Conservation (phyloP, 768 basidiomycete species). For the Chalciporus piperatus region DNA sequence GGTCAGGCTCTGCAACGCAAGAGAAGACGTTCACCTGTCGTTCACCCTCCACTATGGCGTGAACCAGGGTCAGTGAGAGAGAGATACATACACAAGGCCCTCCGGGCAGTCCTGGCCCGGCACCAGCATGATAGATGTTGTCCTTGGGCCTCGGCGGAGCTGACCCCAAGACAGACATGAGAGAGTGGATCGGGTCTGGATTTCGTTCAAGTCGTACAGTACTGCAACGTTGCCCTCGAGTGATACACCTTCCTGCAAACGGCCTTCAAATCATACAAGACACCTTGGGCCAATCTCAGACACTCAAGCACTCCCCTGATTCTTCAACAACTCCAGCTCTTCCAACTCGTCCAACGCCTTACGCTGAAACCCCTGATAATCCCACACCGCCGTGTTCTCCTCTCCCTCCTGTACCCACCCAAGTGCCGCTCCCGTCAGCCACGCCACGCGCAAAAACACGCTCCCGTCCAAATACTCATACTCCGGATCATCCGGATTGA, state of each 20-base stretch:
- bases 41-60: too few species aligned
- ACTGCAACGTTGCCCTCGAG: background rate
- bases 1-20: too few species aligned
- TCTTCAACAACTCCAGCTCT: conserved; percentile 22
- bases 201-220: too few species aligned
- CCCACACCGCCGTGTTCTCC: conserved; percentile 23
- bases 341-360: conserved; percentile 24
- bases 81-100: too few species aligned
- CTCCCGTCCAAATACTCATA: conserved; percentile 57
- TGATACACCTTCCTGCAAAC: background rate
- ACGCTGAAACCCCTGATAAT: conserved; percentile 30
- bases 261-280: background rate
- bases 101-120: too few species aligned
- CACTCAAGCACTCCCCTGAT: conserved; percentile 15
- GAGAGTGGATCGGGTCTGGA: too few species aligned
- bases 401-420: conserved; percentile 42
- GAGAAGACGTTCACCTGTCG: too few species aligned
- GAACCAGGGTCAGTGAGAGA: too few species aligned
- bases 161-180: too few species aligned
- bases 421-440: conserved; percentile 45
- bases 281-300: background rate
- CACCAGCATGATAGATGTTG: too few species aligned
- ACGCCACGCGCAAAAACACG: conserved; percentile 58
- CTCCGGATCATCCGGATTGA: conserved; percentile 46
- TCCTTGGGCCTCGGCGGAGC: too few species aligned